Percentiles rank a stretch among this genome's conserved stretches.
Conservation (phyloP, 2,329 filamentous ascomycete species). For the Calcarisporium arbuscula region DNA sequence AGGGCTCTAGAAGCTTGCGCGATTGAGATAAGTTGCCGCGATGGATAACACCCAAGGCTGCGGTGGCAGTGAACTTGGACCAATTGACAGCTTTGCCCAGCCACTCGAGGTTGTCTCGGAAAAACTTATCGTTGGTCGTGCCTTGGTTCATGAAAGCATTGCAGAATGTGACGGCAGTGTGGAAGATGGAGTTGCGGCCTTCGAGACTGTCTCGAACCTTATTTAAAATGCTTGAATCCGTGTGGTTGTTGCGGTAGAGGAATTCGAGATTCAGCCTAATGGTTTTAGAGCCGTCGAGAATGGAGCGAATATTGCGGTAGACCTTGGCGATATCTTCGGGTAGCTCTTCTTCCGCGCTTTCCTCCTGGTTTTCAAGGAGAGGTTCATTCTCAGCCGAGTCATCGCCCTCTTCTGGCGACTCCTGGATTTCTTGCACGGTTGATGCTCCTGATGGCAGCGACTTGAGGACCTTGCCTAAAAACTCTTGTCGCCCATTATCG, state of each 20-base stretch:
- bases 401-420: conserved; percentile 37
- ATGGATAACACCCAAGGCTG: conserved; percentile 92
- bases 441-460: conserved; percentile 58
- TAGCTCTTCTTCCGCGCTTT: conserved; percentile 48
- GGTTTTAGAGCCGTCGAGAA: conserved; percentile 83
- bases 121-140: conserved; percentile 97
- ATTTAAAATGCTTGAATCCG: conserved; percentile 86
- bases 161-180: conserved; percentile 93
- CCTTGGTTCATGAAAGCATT: conserved; percentile 99
- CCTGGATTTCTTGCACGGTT: conserved; percentile 34
- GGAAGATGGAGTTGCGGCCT: conserved; percentile 95
- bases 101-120: conserved; percentile 97
- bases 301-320: conserved; percentile 58
- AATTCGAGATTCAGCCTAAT: conserved; percentile 96
- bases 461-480: conserved; percentile 81
- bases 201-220: conserved; percentile 95
- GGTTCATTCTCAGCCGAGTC: conserved; percentile 40
- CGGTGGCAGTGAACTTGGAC: conserved; percentile 98
- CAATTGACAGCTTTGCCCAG: conserved; percentile 97
- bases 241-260: conserved; percentile 89
- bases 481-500: conserved; percentile 97
- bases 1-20: conserved; percentile 87
- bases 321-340: conserved; percentile 48
- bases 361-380: conserved; percentile 42
- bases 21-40: conserved; percentile 91